Conservation (phyloP, 2,329 filamentous ascomycete genomes). For the Periconia digitata region DNA sequence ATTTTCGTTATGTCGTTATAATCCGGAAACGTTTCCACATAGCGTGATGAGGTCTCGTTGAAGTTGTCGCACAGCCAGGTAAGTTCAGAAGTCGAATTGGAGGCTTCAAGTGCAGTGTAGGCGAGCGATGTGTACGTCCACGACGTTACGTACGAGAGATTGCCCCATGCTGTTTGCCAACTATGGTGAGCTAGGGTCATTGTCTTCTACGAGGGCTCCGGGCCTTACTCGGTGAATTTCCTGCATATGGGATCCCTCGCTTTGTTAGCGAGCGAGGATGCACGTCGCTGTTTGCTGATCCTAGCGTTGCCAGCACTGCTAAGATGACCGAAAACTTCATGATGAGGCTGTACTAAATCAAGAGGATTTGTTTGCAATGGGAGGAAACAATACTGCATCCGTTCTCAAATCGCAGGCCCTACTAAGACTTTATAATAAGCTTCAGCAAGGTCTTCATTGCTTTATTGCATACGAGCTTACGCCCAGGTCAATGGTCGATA, state of each 20-base stretch:
- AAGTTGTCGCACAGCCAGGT: slow-evolving; percentile 9
- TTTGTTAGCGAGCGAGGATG: background rate
- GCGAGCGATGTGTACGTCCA: slow-evolving; percentile 10
- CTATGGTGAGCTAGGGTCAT: too few relatives aligned
- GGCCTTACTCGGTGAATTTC: slow-evolving; percentile 7
- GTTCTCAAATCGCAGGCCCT: background rate
- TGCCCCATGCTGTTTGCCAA: slow-evolving; percentile 9
- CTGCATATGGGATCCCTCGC: slow-evolving; percentile 5
- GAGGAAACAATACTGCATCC: too few relatives aligned
- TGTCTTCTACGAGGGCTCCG: too few relatives aligned
- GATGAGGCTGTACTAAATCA: too few relatives aligned
- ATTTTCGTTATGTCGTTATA: background rate
- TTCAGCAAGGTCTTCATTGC: background rate
- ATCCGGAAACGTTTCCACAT: slow-evolving; percentile 8
- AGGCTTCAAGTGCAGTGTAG: slow-evolving; percentile 5
- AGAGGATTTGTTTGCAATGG: too few relatives aligned
- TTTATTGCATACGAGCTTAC: background rate
- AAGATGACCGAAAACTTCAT: background rate
- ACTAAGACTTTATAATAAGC: background rate
- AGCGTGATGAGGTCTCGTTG: slow-evolving; percentile 3
- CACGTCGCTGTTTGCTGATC: background rate
- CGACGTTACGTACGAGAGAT: slow-evolving; percentile 8
- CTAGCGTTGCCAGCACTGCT: background rate
- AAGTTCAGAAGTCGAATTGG: slow-evolving; percentile 9
- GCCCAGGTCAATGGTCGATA: background rate